Base-by-base conservation (phyloP, 2,329 filamentous ascomycete species). In the Sporothrix schenckii region DNA sequence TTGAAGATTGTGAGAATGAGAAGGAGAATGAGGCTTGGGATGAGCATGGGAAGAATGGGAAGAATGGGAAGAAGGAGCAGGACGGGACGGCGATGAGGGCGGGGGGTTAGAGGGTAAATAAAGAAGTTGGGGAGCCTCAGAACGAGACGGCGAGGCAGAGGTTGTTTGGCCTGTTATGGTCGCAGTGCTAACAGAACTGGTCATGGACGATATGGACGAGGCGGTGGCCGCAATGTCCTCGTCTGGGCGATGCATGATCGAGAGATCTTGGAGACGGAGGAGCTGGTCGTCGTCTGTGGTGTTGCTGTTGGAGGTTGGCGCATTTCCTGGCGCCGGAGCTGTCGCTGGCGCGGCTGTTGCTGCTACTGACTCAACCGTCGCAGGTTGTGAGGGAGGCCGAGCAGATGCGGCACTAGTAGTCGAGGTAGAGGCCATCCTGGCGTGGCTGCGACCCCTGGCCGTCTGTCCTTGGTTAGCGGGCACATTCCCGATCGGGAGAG, bases 181-280 rank as follows among this genome's bases (percentile, higher is more conserved):
- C 1, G 70, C 72, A 10, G 66, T 54, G 70, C 69, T 71, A 39
- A 21, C 69, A 16, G 72, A 72, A 41, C 44, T 52, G 34, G 70
- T 69, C 27, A 73, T 16, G 53, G 66, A 58, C 14, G 66, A 58
- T 21, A 41, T n/a, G 27, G 39, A 30, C 11, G 49, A 24, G 7
- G 41, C 39, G 5, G 24, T 41, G 34, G 49, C 47, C 11, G 34
- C 27, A 34, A 16, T 27, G 16, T 54, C 69, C 50, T 52, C 30
- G 4, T 47, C 9, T 27, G 70, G 10, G 53, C 27, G 70, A 68
- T 72, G 70, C 56, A 72, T 68, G 74, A 79, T 77, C 53, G 76
- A 76, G 53, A 79, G 65, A n/a, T 77, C 77, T 71, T 79, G 77
- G 68, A 79, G 75, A 65, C 75, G 76, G 41, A 77, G 74, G 21